phyloP scores from a whole-genome alignment of 2,329 filamentous ascomycete genomes.

The Corinectria fuckeliana region DNA sequence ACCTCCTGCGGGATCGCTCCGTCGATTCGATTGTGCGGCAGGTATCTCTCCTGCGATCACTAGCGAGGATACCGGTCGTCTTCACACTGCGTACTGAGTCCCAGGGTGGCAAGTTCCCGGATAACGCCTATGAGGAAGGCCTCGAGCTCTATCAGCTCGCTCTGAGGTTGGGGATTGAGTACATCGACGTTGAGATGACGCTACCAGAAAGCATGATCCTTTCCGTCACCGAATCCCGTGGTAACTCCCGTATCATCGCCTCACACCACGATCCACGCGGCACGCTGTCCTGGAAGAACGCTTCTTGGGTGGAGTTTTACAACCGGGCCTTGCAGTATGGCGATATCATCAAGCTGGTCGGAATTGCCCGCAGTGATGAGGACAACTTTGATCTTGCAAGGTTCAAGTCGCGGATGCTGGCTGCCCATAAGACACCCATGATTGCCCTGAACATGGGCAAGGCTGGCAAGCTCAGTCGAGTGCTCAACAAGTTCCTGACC shows the following conservation, averaged over 20 bases:
- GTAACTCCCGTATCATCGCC: conserved; percentile 83
- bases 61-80: conserved; percentile 79
- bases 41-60: conserved; percentile 77
- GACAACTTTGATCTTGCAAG: conserved; percentile 86
- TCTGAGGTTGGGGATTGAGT: conserved; percentile 85
- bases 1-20: conserved; percentile 79
- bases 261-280: conserved; percentile 91
- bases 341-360: conserved; percentile 93
- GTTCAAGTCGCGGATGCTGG: conserved; percentile 80
- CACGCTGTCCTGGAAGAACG: conserved; percentile 84
- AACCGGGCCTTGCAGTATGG: conserved; percentile 89
- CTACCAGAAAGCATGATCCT: conserved; percentile 79
- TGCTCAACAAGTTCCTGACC: conserved; percentile 92
- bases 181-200: conserved; percentile 90
- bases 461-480: conserved; percentile 84
- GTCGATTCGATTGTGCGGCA: conserved; percentile 83
- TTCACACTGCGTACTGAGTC: conserved; percentile 88
- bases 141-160: conserved; percentile 79
- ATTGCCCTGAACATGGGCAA: conserved; percentile 97
- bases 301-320: conserved; percentile 90
- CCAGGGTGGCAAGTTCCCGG: conserved; percentile 89
- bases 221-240: conserved; percentile 69
- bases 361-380: conserved; percentile 74
- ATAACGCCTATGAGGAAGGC: conserved; percentile 73
- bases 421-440: conserved; percentile 78